Base-by-base conservation (phyloP, 1,284 basidiomycete genomes). In the Phellinidium pouzarii region DNA sequence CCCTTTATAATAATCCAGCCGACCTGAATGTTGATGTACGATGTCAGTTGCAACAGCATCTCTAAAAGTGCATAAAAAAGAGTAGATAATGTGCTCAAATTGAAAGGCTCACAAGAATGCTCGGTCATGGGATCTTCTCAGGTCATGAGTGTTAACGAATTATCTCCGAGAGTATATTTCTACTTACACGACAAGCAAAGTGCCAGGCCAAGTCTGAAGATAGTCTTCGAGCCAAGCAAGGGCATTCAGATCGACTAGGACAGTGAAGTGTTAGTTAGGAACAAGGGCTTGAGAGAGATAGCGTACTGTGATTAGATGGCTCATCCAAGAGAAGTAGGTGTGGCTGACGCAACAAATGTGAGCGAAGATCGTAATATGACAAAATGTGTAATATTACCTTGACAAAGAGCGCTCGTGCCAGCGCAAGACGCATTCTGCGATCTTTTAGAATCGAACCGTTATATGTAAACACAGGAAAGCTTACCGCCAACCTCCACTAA, bases 11-110 rank as follows among this genome's bases (percentile, higher is more conserved):
- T 98, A 98, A 68, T 99, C 95, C 22, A 99, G 77, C 49, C 96
- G 80, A 57, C 82, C 88, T 2, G 91, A 94, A 70, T 99, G 95
- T 71, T 97, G 93, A 68, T 98, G 94, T 34, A 99, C 84, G 62
- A 99, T 98, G 66, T 94, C 91, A 9, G 93, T 94, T 0, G 94
- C 94, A 19, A 97, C 91, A 23, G 91, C 89, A 70, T 99, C 94
- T 50, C 85, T 87, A 50, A 25, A 46, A 25, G 52, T 41, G 34
- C 46, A 29, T 40, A 44, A 46, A 47, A 11, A 40, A 17, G n/a
- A 23, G 44, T 9, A 27, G 14, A 38, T 27, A 14, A 3, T 23
- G 26, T 34, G 27, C 8, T 23, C 12, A 8, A 4, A 26, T n/a
- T 29, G 12, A 27, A 29, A 42, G 3, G 68, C 82, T 62, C 61